Conservation (phyloP, 2,329 filamentous ascomycete genomes). For the Aspergillus phoenicis region DNA sequence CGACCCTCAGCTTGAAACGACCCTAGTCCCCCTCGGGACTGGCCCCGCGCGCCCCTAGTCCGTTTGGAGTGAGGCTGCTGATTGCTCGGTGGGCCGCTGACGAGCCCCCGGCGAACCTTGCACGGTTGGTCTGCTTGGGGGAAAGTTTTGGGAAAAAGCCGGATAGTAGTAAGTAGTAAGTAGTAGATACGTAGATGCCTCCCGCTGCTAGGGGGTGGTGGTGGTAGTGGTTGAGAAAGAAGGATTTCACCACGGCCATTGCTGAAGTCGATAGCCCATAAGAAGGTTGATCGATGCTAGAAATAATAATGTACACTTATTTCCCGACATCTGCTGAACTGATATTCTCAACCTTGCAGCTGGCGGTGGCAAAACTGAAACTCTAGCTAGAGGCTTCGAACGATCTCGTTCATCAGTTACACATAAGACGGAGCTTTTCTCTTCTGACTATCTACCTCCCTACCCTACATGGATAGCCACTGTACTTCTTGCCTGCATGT, state of each 20-base stretch:
- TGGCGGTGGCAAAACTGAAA: not conserved
- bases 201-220: too few relatives aligned
- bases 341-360: not conserved
- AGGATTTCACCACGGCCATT: too few relatives aligned
- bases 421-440: not conserved
- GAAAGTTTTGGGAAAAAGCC: not conserved
- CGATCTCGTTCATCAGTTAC: not conserved
- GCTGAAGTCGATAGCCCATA: too few relatives aligned
- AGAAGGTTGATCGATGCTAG: too few relatives aligned
- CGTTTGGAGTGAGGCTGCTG: constrained; percentile 9
- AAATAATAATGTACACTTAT: too few relatives aligned
- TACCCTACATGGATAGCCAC: not conserved
- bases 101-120: constrained; percentile 18
- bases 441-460: not conserved
- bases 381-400: not conserved
- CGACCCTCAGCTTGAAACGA: constrained; percentile 25
- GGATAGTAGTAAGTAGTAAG: not conserved
- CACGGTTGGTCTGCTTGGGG: not conserved
- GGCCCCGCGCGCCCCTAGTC: constrained; percentile 15
- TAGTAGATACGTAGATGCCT: not conserved
- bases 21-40: constrained; percentile 14
- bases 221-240: too few relatives aligned
- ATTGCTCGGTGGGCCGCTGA: constrained; percentile 19
- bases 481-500: not conserved
- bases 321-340: not conserved